Evolutionary conservation across 768 basidiomycete species (phyloP), one percentile per base, ranked within the genome.

Genomic region (Boletus subparvulus): DNA sequence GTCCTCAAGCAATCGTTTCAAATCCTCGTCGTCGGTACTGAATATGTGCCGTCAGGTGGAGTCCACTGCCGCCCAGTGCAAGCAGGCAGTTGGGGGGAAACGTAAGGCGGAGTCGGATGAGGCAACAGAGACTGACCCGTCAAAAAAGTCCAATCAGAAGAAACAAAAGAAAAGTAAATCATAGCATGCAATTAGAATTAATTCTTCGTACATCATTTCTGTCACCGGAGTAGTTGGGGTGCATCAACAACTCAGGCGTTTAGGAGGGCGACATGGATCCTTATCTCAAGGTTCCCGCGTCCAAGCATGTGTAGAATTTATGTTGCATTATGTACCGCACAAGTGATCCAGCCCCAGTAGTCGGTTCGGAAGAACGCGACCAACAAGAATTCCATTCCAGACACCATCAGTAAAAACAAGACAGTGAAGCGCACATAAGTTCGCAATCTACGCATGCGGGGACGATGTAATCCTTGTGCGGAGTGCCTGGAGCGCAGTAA

Each of bases 11-110:
- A 69, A 79, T n/a, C 80, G 83, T 26, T 86, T 90, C 73, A 83
- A 83, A 65, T 75, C 81, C 7, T 85, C 88, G 1, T 69, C 78
- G 33, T 83, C 82, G 8, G 78, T 93, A 9, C 78, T 79, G 30
- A 79, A 78, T 50, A 80, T 86, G 72, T 85, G 88, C 63, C 80
- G 79, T 63, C 90, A 92, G 69, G 73, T 94, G 67, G 71, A 65
- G 63, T 69, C 69, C 13, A 42, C 53, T 1, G 57, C 60, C 6
- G 11, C 52, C 14, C 65, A 52, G 37, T 36, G 43, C 26, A 33
- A 62, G 21, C 54, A 62, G 14, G 36, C 8, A 6, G 46, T 43
- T 7, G 50, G 55, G 48, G 58, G 16, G 26, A 80, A 82, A 66
- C 71, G 80, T 58, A 81, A 80, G 61, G 74, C 71, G 2, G 56